Conservation (phyloP, 1,284 basidiomycete species). For the Austroboletus novae-zelandiae region DNA sequence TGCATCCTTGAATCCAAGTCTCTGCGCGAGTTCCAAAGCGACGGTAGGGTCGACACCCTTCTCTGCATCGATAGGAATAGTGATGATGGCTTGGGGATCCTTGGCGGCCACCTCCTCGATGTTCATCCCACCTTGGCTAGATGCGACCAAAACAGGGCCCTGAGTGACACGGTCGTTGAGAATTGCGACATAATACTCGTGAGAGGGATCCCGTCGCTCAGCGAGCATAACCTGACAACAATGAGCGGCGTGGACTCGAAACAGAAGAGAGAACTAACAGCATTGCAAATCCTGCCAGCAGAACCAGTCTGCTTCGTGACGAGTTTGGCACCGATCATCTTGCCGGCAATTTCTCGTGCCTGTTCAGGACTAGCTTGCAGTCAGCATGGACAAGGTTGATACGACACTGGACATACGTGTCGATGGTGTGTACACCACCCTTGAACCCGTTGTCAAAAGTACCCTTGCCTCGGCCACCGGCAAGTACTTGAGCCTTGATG, state of each 20-base stretch:
- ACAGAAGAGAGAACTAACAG: constrained; percentile 51
- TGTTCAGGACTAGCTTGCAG: constrained; percentile 69
- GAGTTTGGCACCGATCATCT: constrained; percentile 95
- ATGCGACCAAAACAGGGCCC: constrained; percentile 92
- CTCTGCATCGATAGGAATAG: constrained; percentile 88
- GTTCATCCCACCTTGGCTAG: constrained; percentile 94
- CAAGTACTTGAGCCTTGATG: constrained; percentile 98
- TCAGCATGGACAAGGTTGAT: constrained; percentile 1
- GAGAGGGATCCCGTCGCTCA: constrained; percentile 88
- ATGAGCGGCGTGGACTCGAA: constrained; percentile 17
- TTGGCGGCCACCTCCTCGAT: constrained; percentile 99
- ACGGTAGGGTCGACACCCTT: constrained; percentile 77
- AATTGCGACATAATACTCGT: constrained; percentile 98
- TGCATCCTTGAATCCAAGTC: constrained; percentile 85
- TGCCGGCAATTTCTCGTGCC: constrained; percentile 81
- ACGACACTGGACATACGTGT: constrained; percentile 57
- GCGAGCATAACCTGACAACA: constrained; percentile 88
- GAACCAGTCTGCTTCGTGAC: constrained; percentile 99
- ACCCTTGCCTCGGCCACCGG: constrained; percentile 98
- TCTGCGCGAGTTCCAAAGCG: constrained; percentile 81
- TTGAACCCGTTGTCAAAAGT: constrained; percentile 96
- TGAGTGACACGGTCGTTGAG: constrained; percentile 93
- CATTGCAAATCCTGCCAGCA: constrained; percentile 90
- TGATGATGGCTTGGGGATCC: constrained; percentile 94
- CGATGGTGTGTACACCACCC: constrained; percentile 95